Evolutionary conservation across 116 monocot species (phyloP).

Genomic region (Iris pallida): DNA sequence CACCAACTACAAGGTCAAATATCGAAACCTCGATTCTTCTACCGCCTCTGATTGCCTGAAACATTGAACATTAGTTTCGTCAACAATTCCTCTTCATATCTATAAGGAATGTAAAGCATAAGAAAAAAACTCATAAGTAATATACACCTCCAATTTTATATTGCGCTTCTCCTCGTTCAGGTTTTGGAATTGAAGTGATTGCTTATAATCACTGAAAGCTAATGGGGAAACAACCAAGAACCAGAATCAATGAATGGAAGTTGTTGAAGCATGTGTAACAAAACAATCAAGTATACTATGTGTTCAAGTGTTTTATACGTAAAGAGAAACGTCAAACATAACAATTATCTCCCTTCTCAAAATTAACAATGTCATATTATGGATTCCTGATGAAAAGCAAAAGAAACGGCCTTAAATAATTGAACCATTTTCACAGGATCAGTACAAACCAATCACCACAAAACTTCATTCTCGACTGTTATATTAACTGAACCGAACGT

Average conservation of each 20-base stretch:
- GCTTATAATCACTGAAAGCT: conserved; percentile 60
- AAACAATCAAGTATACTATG: no score
- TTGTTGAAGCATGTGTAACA: conserved; percentile 27
- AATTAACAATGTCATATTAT: no score
- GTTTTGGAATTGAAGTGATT: conserved; percentile 85
- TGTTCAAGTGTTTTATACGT: no score
- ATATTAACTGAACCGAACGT: no score
- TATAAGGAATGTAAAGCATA: not conserved
- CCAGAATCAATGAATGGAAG: not conserved
- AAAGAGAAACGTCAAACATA: no score
- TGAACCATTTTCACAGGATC: no score
- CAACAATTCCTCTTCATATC: not conserved
- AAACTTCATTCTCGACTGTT: no score
- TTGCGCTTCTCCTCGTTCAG: conserved; percentile 82
- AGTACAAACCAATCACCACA: no score
- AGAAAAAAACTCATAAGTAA: not conserved
- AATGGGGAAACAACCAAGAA: not conserved
- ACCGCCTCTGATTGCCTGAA: conserved; percentile 81
- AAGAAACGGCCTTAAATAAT: no score
- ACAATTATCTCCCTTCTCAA: no score
- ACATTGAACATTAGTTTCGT: not conserved
- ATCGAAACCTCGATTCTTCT: conserved; percentile 81
- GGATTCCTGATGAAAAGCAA: no score
- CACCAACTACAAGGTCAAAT: conserved; percentile 94
- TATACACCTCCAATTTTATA: conserved; percentile 71